Percentiles rank a stretch among this genome's conserved stretches.
phyloP scores from a whole-genome alignment of 345 rosid species.

The Camelina hispida region DNA sequence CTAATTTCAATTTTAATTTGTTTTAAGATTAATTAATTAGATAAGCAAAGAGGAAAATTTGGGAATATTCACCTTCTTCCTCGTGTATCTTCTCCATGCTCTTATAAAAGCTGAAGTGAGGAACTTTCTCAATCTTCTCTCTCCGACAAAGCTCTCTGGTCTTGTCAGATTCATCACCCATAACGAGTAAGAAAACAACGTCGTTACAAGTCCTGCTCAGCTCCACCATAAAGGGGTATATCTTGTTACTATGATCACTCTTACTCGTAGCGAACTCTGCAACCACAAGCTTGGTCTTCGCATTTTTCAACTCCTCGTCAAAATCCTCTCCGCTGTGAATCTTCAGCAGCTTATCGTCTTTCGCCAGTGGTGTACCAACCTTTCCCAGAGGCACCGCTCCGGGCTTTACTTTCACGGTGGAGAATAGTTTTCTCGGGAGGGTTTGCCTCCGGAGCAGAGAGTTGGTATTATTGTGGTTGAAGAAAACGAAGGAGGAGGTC shows the following conservation, averaged over 20 bases:
- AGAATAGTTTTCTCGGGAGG: constrained; percentile 1
- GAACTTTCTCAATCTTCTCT: constrained; percentile 77
- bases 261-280: constrained; percentile 73
- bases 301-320: constrained; percentile 67
- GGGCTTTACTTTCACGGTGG: constrained; percentile 48
- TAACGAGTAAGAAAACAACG: constrained; percentile 75
- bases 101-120: constrained; percentile 92
- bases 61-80: constrained; percentile 57
- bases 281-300: constrained; percentile 76
- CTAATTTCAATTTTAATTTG: neutral
- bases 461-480: constrained; percentile 12
- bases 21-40: too few species aligned
- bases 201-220: constrained; percentile 83
- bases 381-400: constrained; percentile 55
- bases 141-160: constrained; percentile 73
- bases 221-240: constrained; percentile 90
- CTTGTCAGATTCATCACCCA: constrained; percentile 88
- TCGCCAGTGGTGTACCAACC: constrained; percentile 43
- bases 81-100: constrained; percentile 89
- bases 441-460: neutral
- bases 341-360: constrained; percentile 62
- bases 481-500: constrained; percentile 37
- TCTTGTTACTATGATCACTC: constrained; percentile 56
- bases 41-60: neutral
- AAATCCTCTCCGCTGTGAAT: constrained; percentile 78